phyloP scores from a whole-genome alignment of 306 rosid genomes.

The Vicia sativa region DNA sequence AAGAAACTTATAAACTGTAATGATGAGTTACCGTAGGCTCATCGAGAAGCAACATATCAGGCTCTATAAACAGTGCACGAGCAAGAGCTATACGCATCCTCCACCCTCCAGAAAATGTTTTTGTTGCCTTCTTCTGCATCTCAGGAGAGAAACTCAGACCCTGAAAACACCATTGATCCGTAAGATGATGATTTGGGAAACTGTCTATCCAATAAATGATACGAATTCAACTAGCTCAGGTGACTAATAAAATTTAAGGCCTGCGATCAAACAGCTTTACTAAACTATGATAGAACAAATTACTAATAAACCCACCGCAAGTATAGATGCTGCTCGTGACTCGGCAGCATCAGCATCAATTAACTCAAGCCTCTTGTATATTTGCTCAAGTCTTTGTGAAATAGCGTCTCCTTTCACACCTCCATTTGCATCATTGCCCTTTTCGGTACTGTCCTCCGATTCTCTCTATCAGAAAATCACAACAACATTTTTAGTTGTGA shows the following conservation, averaged over 20 bases:
- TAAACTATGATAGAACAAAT: slow-evolving; percentile 32
- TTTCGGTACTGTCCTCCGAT: slow-evolving; percentile 51
- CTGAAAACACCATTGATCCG: slow-evolving; percentile 49
- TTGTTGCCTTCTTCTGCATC: slow-evolving; percentile 88
- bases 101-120: slow-evolving; percentile 99
- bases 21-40: slow-evolving; percentile 82
- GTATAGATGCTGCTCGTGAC: slow-evolving; percentile 94
- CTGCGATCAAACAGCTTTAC: slow-evolving; percentile 14
- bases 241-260: slow-evolving; percentile 13
- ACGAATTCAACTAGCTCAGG: slow-evolving; percentile 21
- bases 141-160: slow-evolving; percentile 94
- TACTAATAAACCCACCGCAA: slow-evolving; percentile 72
- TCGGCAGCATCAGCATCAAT: slow-evolving; percentile 95
- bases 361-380: slow-evolving; percentile 90
- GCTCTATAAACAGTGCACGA: slow-evolving; percentile 93
- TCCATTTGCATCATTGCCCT: slow-evolving; percentile 49
- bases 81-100: slow-evolving; percentile 99
- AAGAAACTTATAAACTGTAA: slow-evolving; percentile 23
- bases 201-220: background rate
- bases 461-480: slow-evolving; percentile 64
- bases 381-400: slow-evolving; percentile 77
- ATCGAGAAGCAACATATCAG: slow-evolving; percentile 90
- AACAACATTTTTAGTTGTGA: slow-evolving; percentile 33
- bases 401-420: slow-evolving; percentile 55
- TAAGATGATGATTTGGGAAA: slow-evolving; percentile 29